These are phyloP conservation scores for Tubosaeta brunneosetosa DNA, from an alignment of 768 basidiomycete genomes.

Conservation along the genomic window DNA sequence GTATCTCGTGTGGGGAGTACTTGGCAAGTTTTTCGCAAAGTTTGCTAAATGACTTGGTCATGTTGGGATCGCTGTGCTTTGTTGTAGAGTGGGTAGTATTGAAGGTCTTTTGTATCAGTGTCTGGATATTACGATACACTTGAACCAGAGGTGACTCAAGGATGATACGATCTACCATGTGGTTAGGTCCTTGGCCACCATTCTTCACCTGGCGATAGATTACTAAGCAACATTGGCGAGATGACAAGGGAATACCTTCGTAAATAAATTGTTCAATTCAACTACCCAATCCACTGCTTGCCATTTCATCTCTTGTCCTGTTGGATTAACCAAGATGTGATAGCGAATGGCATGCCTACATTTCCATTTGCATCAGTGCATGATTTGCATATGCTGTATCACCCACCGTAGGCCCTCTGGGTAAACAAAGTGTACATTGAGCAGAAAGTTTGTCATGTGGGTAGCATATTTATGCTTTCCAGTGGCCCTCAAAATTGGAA, in stretches of 20 bases:
- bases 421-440: neutral
- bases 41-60: neutral
- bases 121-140: neutral
- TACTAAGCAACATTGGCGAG: too few species aligned
- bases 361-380: too few species aligned
- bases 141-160: neutral
- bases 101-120: neutral
- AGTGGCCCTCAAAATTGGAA: slow-evolving; percentile 23
- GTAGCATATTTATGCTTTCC: slow-evolving; percentile 36
- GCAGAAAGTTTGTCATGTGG: slow-evolving; percentile 23
- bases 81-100: neutral
- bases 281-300: slow-evolving; percentile 37
- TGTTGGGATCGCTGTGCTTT: neutral
- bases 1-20: neutral
- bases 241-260: too few species aligned
- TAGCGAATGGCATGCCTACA: neutral
- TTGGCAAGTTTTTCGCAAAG: neutral
- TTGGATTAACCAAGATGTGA: slow-evolving; percentile 33
- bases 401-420: neutral
- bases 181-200: neutral
- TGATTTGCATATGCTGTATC: too few species aligned
- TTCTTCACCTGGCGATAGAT: slow-evolving; percentile 26
- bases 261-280: slow-evolving; percentile 42
- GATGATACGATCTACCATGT: neutral
- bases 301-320: slow-evolving; percentile 30